phyloP scores from a whole-genome alignment of 202 grass and related monocot genomes.

The Dendrocalamus latiflorus region DNA sequence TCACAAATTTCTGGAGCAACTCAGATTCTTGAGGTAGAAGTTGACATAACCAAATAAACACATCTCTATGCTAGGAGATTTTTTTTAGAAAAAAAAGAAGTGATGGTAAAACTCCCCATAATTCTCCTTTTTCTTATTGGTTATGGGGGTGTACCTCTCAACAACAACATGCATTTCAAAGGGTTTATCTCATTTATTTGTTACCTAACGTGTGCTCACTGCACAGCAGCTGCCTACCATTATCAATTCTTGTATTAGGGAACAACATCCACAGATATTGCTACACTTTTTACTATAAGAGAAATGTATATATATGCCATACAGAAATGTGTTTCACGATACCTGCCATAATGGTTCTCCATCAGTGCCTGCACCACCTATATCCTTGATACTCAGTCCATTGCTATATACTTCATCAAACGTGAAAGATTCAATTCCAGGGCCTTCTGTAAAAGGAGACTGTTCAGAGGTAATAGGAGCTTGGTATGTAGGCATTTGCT shows the following conservation, averaged over 20 bases:
- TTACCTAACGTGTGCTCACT: not conserved
- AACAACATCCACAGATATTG: not conserved
- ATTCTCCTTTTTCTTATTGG: not conserved
- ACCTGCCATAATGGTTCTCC: slow-evolving; percentile 53
- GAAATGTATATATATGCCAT: not conserved
- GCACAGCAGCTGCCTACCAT: not conserved
- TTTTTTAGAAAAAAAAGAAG: not conserved
- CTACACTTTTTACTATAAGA: not conserved
- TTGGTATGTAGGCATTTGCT: slow-evolving; percentile 30
- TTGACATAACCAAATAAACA: slow-evolving; percentile 10
- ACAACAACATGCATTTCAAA: not conserved
- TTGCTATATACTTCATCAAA: slow-evolving; percentile 62
- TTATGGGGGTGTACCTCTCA: not conserved
- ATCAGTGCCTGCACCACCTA: slow-evolving; percentile 26
- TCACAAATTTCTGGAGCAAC: slow-evolving; percentile 14
- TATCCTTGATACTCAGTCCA: slow-evolving; percentile 41
- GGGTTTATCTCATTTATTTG: not conserved
- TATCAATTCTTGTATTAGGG: not conserved
- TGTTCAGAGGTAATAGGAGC: slow-evolving; percentile 27
- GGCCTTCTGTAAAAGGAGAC: slow-evolving; percentile 29
- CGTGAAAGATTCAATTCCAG: slow-evolving; percentile 48
- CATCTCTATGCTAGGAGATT: not conserved
- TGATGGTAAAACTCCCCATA: not conserved
- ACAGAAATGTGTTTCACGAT: slow-evolving; percentile 12
- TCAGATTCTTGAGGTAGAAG: not conserved